Conservation (phyloP, 1,139 yeast genomes). For the Pichia inconspicua region DNA sequence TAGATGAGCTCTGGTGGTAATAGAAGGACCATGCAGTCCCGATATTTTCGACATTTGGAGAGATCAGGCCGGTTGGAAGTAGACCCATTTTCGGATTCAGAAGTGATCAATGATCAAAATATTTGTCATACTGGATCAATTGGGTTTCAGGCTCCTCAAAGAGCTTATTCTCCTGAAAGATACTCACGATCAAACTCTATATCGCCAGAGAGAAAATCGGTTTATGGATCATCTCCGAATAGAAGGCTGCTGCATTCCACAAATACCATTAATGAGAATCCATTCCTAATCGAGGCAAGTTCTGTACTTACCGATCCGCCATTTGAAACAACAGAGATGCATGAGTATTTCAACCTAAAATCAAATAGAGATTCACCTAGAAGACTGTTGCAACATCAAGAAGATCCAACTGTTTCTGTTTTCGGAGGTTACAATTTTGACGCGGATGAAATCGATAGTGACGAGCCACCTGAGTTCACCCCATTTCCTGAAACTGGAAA, state of each 20-base stretch:
- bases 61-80: background rate
- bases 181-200: slow-evolving; percentile 12
- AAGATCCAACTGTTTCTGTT: background rate
- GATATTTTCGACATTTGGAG: background rate
- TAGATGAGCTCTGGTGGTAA: background rate
- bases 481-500: slow-evolving; percentile 25
- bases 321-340: background rate
- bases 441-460: slow-evolving; percentile 16
- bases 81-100: background rate
- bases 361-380: too few species aligned
- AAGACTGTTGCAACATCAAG: background rate
- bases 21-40: background rate
- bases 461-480: slow-evolving; percentile 16
- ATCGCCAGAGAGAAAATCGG: slow-evolving; percentile 9
- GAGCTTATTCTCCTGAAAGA: slow-evolving; percentile 14
- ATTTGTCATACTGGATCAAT: background rate
- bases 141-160: slow-evolving; percentile 1
- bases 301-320: background rate
- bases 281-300: background rate
- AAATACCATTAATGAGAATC: slow-evolving; percentile 1
- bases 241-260: background rate
- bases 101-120: background rate
- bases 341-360: background rate
- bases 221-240: background rate
- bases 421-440: slow-evolving; percentile 22